Conservation (phyloP, 495 filamentous ascomycete species). For the Hypoxylon fuscum region DNA sequence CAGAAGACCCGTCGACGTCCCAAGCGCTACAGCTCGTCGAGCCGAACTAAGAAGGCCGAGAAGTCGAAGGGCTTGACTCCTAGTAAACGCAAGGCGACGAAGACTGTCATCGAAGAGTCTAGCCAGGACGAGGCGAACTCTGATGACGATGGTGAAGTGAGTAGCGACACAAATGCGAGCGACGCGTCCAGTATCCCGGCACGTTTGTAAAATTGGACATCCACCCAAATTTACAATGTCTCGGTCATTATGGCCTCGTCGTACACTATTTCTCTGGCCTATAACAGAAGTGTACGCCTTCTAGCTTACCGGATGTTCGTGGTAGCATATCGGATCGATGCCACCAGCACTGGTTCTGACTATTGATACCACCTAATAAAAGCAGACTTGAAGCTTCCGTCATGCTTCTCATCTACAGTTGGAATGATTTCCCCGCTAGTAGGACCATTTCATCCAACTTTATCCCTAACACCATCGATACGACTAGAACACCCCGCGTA, state of each 20-base stretch:
- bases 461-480: no score
- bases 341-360: no score
- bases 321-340: no score
- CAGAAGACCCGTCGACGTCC: background rate
- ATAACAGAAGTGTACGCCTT: no score
- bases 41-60: background rate
- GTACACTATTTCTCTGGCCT: no score
- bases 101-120: conserved; percentile 6
- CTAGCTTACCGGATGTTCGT: no score
- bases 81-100: background rate
- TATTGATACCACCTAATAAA: no score
- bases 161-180: conserved; percentile 45
- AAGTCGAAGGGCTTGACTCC: background rate
- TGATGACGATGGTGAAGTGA: conserved; percentile 24
- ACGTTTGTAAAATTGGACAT: background rate
- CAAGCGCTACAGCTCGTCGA: conserved; percentile 15
- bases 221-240: background rate
- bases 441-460: no score
- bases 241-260: background rate
- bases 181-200: conserved; percentile 42
- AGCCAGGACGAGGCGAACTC: conserved; percentile 7
- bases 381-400: no score
- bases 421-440: no score
- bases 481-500: no score
- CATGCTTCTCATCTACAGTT: no score